Conservation (phyloP, 495 filamentous ascomycete genomes). For the Physcia stellaris region DNA sequence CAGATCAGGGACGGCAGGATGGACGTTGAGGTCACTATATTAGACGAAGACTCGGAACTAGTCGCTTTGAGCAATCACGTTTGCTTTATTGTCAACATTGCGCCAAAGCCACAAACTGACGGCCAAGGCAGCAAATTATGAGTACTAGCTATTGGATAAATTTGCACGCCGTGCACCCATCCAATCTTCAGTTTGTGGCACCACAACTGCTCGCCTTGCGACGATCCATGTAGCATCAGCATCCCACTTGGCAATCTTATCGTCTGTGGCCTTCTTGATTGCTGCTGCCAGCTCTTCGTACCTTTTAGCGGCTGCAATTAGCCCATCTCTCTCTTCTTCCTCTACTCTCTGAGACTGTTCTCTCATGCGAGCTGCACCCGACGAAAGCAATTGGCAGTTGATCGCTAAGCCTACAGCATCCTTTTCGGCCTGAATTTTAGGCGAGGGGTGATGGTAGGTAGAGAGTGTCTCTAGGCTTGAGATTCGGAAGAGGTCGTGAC, state of each 20-base stretch:
- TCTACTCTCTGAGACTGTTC: neutral
- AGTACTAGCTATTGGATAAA: too few species aligned
- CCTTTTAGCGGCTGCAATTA: neutral
- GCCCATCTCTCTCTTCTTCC: neutral
- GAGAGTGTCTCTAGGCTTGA: constrained; percentile 6
- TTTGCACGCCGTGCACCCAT: too few species aligned
- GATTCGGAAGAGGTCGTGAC: constrained; percentile 3
- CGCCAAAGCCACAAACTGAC: neutral
- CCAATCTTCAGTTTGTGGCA: neutral
- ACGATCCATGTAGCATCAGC: constrained; percentile 1
- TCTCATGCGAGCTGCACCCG: neutral
- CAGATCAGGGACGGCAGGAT: constrained; percentile 47
- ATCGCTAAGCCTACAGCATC: neutral
- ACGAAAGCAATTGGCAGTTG: constrained; percentile 2
- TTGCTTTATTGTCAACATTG: neutral
- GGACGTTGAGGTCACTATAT: constrained; percentile 35
- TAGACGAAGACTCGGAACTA: neutral
- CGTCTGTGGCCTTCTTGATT: neutral
- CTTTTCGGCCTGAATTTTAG: constrained; percentile 1
- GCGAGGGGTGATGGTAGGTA: constrained; percentile 1
- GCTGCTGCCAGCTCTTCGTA: neutral
- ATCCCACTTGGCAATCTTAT: constrained; percentile 1
- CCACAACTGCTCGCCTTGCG: constrained; percentile 6
- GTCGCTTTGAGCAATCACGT: neutral
- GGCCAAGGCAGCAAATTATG: neutral